Base-by-base conservation (phyloP, 805 yeast genomes). In the Starmerella geochares region DNA sequence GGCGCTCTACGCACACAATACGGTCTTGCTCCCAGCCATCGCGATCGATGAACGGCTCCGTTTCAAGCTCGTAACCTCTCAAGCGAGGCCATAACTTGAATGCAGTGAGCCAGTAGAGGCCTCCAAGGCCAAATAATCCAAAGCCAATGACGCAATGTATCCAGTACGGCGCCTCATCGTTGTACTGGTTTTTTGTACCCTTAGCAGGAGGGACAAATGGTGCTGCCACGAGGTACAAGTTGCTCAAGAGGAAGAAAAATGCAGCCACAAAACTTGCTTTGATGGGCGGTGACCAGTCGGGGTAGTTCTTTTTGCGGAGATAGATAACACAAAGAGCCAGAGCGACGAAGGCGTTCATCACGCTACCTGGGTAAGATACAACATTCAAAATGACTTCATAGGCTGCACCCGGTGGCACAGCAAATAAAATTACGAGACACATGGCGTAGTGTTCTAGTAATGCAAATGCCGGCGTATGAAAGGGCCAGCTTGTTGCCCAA, bases 361-460 rank as follows among this genome's bases (percentile, higher is more conserved):
- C 80, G 61, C 84, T 81, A 67, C 80, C 74, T 43, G 94, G 90
- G 63, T 85, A 85, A 2, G 90, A 79, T 57, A 83, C 81, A 69
- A 85, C 72, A 66, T 85, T 84, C 65, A 83, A 63, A 57, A 85
- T 77, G 62, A 85, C 81, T 65, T 82, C 81, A 68, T 83, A 85
- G 40, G 94, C 94, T 62, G 84, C 92, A 50, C 92, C 94, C 21
- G 88, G 83, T 19, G 92, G 90, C 36, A 85, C 84, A 2, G 90
- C 92, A 39, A 83, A 61, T 52, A 85, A 77, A 42, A 86, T 79
- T 47, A 85, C 71, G 36, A 81, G 66, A 68, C 87, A 83, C 19
- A 84, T 80, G 41, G 80, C 64, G 77, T 85, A 84, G 62, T 85
- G 92, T 64, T 82, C 81, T 58, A 80, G 71, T 47, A 85, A 68